phyloP scores from a whole-genome alignment of 75 land plant genomes.

The Cunninghamia lanceolata region DNA sequence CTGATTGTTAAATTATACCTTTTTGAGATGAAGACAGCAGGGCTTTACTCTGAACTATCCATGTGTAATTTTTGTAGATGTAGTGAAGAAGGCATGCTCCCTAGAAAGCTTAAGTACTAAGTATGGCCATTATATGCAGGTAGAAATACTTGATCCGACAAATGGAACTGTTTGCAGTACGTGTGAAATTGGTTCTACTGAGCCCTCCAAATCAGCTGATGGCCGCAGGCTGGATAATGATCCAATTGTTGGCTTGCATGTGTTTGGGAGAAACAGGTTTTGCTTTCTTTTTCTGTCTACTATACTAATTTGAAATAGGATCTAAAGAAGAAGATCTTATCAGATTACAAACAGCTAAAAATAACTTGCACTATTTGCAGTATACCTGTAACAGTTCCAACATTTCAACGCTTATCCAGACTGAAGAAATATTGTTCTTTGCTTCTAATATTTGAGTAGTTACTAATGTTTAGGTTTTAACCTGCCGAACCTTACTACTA shows the following conservation, averaged over 20 bases:
- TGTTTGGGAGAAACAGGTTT: conserved; percentile 31
- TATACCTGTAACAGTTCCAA: background rate
- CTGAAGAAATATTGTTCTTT: background rate
- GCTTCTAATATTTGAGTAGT: background rate
- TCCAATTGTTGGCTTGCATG: conserved; percentile 53
- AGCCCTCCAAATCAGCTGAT: background rate
- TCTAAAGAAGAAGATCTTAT: background rate
- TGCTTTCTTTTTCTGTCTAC: background rate
- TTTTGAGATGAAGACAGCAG: background rate
- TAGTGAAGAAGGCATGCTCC: background rate
- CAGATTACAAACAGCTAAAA: background rate
- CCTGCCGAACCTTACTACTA: background rate
- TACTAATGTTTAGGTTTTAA: background rate
- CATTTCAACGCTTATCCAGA: background rate
- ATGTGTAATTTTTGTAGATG: background rate
- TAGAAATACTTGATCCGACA: conserved; percentile 59
- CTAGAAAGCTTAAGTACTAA: background rate
- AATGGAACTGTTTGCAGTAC: conserved; percentile 43
- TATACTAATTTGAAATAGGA: background rate
- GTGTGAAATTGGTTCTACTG: conserved; percentile 18
- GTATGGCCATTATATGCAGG: conserved; percentile 21
- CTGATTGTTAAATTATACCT: background rate
- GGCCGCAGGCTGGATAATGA: conserved; percentile 26
- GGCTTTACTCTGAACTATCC: background rate
- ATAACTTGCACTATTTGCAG: background rate